Base-by-base conservation (phyloP, 345 rosid species). In the Rhodamnia rubescens region DNA sequence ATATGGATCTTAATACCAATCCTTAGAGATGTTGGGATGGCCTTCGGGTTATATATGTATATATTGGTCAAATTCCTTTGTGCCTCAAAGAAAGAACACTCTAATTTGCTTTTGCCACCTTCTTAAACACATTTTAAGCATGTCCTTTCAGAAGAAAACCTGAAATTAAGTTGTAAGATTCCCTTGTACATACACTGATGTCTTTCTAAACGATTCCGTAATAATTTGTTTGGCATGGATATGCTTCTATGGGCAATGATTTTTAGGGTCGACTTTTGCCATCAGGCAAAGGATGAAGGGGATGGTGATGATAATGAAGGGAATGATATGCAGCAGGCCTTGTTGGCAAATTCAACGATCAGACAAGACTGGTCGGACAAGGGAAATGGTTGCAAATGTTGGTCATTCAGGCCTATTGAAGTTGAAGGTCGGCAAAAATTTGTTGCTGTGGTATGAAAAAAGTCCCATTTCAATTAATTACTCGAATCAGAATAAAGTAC, bases 211-310 rank as follows among this genome's bases (percentile, higher is more conserved):
- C 12, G 6, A 61, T 69, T 32, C 7, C 16, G 78, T 69, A 69
- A 69, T 69, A 69, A 84, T 87, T 87, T 83, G 89, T 84, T 87
- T 81, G 84, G 80, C 80, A 83, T 75, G 82, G 84, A 83, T 87
- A 80, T 86, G 84, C 87, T 87, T 61, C 87, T 82, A 84, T 88
- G 92, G 87, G 86, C 86, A 84, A 88, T 90, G 92, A 84, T 92
- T 89, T 92, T 88, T 91, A 93, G 95, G 95, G 91, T 93, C 86
- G 94, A 93, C 91, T 93, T 93, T 88, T 93, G 95, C 91, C 95
- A 93, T 93, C 93, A 93, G 91, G 93, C 92, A 85, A 90, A 87
- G 88, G 92, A 91, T 89, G 92, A 89, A 78, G 91, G 87, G 29
- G 87, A 88, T 83, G 94, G 89, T 81, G 93, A 91, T 85, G 92